These are phyloP conservation scores for Clavispora phyllophila DNA, from an alignment of 805 yeast genomes.

Conservation along the genomic window DNA sequence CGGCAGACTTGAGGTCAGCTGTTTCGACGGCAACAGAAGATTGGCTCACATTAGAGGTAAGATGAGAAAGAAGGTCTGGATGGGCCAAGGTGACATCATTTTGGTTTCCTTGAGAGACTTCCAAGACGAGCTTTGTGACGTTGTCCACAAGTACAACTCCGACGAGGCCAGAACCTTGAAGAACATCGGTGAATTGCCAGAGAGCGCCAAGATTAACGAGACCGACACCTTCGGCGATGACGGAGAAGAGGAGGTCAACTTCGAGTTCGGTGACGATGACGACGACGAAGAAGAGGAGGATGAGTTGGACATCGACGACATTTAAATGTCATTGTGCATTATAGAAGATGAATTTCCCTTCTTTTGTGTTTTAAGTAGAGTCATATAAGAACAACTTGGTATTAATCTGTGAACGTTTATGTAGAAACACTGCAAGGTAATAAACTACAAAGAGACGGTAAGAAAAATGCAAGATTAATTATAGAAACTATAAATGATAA, in stretches of 20 bases:
- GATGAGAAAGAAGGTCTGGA: slow-evolving; percentile 99
- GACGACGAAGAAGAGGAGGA: slow-evolving; percentile 70
- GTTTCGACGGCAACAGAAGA: slow-evolving; percentile 92
- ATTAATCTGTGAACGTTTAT: not conserved
- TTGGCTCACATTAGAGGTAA: slow-evolving; percentile 99
- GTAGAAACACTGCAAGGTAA: not conserved
- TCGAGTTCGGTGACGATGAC: slow-evolving; percentile 94
- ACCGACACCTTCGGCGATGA: slow-evolving; percentile 96
- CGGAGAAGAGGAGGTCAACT: slow-evolving; percentile 95
- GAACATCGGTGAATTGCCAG: slow-evolving; percentile 95
- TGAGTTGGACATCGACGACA: slow-evolving; percentile 88
- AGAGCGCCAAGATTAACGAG: slow-evolving; percentile 94
- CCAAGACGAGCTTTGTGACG: slow-evolving; percentile 98
- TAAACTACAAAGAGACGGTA: not conserved
- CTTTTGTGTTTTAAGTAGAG: not conserved
- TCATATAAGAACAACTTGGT: not conserved
- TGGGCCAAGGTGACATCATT: slow-evolving; percentile 97
- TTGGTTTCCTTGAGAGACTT: slow-evolving; percentile 95
- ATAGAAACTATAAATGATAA: slow-evolving; percentile 2
- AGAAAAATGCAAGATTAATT: slow-evolving; percentile 2
- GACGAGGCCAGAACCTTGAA: slow-evolving; percentile 98
- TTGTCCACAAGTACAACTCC: slow-evolving; percentile 90
- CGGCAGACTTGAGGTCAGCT: slow-evolving; percentile 91
- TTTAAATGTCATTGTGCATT: slow-evolving; percentile 35
- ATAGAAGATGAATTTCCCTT: not conserved